A percentile compares a stretch with the other conserved stretches of the same genome.
phyloP scores from a whole-genome alignment of 805 yeast species.

The Pichia sporocuriosa region DNA sequence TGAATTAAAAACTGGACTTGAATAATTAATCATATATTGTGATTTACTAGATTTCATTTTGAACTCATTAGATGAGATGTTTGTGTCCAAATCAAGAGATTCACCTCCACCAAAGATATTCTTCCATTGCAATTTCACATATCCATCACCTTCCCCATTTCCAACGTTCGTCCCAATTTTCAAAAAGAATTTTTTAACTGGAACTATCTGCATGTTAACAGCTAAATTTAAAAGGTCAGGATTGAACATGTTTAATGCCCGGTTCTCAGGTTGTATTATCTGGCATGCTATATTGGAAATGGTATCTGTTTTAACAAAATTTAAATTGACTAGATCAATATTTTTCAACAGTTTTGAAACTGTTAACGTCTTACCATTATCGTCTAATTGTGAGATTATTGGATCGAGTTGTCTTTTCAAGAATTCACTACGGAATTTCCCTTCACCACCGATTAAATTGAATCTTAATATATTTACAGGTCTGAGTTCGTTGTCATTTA shows the following conservation, averaged over 20 bases:
- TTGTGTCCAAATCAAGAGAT: slow-evolving; percentile 40
- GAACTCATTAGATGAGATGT: slow-evolving; percentile 35
- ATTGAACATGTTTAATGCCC: slow-evolving; percentile 17
- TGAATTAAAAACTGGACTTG: slow-evolving; percentile 39
- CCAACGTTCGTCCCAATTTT: slow-evolving; percentile 95
- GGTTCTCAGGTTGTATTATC: slow-evolving; percentile 21
- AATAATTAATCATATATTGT: slow-evolving; percentile 41
- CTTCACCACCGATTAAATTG: slow-evolving; percentile 41
- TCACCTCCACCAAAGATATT: slow-evolving; percentile 57
- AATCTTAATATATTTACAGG: slow-evolving; percentile 41
- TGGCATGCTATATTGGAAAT: slow-evolving; percentile 36
- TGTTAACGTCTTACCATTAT: slow-evolving; percentile 29
- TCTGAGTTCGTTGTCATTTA: slow-evolving; percentile 28
- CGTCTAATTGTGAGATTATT: slow-evolving; percentile 23
- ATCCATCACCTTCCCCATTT: slow-evolving; percentile 95
- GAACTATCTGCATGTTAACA: slow-evolving; percentile 32
- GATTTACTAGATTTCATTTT: slow-evolving; percentile 43
- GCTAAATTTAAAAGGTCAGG: slow-evolving; percentile 23
- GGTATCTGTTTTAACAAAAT: slow-evolving; percentile 37
- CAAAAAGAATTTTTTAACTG: slow-evolving; percentile 67
- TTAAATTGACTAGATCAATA: slow-evolving; percentile 39
- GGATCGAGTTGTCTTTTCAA: slow-evolving; percentile 42
- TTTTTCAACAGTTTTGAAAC: slow-evolving; percentile 34
- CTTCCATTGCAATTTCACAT: slow-evolving; percentile 62
- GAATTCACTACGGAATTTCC: slow-evolving; percentile 38